Percentiles rank a stretch among this genome's conserved stretches.
phyloP scores from a whole-genome alignment of 2,329 filamentous ascomycete species.

The Chaetomiaceae sp. region DNA sequence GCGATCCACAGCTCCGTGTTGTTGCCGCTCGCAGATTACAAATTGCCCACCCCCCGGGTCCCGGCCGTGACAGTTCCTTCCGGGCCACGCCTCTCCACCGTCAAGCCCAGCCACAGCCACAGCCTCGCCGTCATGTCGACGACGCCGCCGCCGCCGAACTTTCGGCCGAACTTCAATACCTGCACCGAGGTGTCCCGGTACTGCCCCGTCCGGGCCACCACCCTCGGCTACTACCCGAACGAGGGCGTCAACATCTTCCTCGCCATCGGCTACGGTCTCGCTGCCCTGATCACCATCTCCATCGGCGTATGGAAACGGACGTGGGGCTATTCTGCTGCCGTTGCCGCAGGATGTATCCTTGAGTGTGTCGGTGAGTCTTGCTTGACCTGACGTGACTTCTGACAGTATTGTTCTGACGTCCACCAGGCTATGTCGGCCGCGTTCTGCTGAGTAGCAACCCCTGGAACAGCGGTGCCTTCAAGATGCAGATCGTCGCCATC shows the following conservation, averaged over 20 bases:
- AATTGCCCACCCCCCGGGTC: not conserved
- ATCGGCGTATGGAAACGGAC: slow-evolving; percentile 48
- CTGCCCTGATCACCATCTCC: slow-evolving; percentile 37
- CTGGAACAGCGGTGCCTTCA: slow-evolving; percentile 49
- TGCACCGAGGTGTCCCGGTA: slow-evolving; percentile 37
- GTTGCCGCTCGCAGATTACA: not conserved
- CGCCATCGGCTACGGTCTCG: slow-evolving; percentile 44
- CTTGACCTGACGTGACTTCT: not conserved
- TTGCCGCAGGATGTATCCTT: slow-evolving; percentile 47
- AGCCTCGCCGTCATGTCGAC: slow-evolving; percentile 7
- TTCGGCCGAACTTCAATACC: slow-evolving; percentile 22
- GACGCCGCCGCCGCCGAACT: not conserved
- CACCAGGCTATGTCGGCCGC: slow-evolving; percentile 50
- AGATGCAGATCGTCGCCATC: slow-evolving; percentile 56
- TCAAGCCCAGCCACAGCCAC: not conserved
- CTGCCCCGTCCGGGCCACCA: slow-evolving; percentile 49
- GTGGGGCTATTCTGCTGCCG: slow-evolving; percentile 49
- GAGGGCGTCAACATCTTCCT: slow-evolving; percentile 51
- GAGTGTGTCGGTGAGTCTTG: slow-evolving; percentile 45
- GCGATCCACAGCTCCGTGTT: not conserved
- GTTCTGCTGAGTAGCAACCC: slow-evolving; percentile 47
- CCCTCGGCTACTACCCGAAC: slow-evolving; percentile 54
- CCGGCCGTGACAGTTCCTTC: too few species aligned
- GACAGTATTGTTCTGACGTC: not conserved
- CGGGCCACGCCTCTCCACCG: not conserved